Evolutionary conservation across 1,139 yeast genomes (phyloP).

Genomic region (Zygotorulaspora mrakii): DNA sequence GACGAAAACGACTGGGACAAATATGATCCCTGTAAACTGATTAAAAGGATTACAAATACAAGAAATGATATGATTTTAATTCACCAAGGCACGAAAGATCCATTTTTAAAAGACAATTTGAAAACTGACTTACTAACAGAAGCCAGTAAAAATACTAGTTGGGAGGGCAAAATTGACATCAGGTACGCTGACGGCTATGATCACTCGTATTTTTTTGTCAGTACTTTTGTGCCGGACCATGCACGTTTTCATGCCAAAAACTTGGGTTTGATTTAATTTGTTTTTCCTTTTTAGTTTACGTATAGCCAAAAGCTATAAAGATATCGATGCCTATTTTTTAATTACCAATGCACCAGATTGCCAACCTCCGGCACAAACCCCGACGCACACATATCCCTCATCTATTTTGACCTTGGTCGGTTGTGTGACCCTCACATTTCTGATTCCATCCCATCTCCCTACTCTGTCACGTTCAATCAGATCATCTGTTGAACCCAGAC

Average conservation of each 20-base stretch:
- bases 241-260: slow-evolving; percentile 83
- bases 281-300: background rate
- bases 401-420: slow-evolving; percentile 46
- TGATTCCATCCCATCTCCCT: slow-evolving; percentile 35
- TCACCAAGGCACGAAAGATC: slow-evolving; percentile 78
- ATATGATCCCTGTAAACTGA: slow-evolving; percentile 78
- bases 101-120: slow-evolving; percentile 65
- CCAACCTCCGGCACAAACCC: slow-evolving; percentile 77
- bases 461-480: slow-evolving; percentile 31
- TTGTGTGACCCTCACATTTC: slow-evolving; percentile 42
- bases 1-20: slow-evolving; percentile 52
- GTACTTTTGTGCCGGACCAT: slow-evolving; percentile 78
- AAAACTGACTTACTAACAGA: slow-evolving; percentile 69
- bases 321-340: slow-evolving; percentile 11
- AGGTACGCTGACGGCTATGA: slow-evolving; percentile 79
- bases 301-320: background rate
- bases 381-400: slow-evolving; percentile 42
- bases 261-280: slow-evolving; percentile 48
- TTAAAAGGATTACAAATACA: slow-evolving; percentile 49
- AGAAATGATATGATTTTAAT: slow-evolving; percentile 55
- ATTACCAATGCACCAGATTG: slow-evolving; percentile 60
- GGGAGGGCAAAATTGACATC: slow-evolving; percentile 59
- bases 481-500: slow-evolving; percentile 49
- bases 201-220: slow-evolving; percentile 83
- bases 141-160: slow-evolving; percentile 58